Percentiles rank a stretch among this genome's conserved stretches.
Evolutionary conservation across 495 filamentous ascomycete species (phyloP).

Genomic region (Penicillium paxilli): DNA sequence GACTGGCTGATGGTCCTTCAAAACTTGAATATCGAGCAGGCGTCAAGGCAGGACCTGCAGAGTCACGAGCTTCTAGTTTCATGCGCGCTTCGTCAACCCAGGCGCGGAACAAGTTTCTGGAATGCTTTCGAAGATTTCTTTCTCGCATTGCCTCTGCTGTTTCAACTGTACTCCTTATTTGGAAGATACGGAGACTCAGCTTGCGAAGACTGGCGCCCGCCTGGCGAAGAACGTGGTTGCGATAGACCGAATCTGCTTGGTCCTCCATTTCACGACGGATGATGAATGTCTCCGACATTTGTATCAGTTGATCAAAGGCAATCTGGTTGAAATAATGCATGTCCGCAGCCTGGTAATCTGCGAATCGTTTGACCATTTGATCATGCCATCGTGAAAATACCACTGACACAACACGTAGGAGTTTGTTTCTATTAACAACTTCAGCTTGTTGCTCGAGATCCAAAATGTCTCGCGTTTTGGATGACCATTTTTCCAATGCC

Average conservation of each 20-base stretch:
- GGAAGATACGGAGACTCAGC: conserved; percentile 53
- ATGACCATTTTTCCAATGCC: conserved; percentile 46
- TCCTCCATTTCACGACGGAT: conserved; percentile 45
- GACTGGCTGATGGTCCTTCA: conserved; percentile 22
- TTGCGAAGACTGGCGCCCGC: conserved; percentile 48
- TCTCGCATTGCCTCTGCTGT: conserved; percentile 56
- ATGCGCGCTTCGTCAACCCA: conserved; percentile 56
- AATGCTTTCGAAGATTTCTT: conserved; percentile 55
- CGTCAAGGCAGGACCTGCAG: conserved; percentile 33
- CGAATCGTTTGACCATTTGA: conserved; percentile 33
- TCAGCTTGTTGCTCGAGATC: conserved; percentile 46
- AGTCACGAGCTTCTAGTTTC: conserved; percentile 37
- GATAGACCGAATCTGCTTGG: conserved; percentile 49
- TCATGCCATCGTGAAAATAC: conserved; percentile 47
- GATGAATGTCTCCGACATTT: conserved; percentile 45
- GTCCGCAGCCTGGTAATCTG: conserved; percentile 44
- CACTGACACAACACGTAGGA: conserved; percentile 36
- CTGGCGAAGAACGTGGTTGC: conserved; percentile 45
- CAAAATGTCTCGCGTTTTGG: conserved; percentile 36
- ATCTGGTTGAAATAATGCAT: conserved; percentile 42
- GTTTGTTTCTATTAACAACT: conserved; percentile 37
- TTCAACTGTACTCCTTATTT: conserved; percentile 43
- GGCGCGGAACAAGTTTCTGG: conserved; percentile 55
- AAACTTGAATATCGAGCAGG: conserved; percentile 31
- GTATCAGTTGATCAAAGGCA: conserved; percentile 44